A percentile compares a stretch with the other conserved stretches of the same genome.
Conservation (phyloP, 1,284 basidiomycete genomes). For the Ganoderma meredithae region DNA sequence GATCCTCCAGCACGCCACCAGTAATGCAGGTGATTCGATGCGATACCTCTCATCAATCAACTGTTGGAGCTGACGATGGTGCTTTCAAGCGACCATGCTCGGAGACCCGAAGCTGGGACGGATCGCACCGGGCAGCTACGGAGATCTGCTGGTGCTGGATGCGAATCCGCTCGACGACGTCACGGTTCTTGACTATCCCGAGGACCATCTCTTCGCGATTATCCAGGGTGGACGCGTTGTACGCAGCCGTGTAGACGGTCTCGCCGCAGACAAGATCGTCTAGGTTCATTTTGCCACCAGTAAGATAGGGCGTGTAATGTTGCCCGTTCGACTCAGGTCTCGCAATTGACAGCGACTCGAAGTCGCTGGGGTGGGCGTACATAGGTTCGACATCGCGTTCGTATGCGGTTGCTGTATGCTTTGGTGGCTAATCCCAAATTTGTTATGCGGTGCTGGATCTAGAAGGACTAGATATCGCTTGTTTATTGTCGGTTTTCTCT, state of each 20-base stretch:
- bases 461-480: too few relatives aligned
- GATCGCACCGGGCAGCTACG: conserved; percentile 41
- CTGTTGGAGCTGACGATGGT: background rate
- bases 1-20: conserved; percentile 53
- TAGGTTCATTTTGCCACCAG: background rate
- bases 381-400: too few relatives aligned
- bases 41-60: background rate
- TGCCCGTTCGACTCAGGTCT: too few relatives aligned
- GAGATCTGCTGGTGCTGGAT: conserved; percentile 52
- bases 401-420: too few relatives aligned
- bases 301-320: background rate
- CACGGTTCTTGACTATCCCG: conserved; percentile 50
- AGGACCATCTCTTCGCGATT: conserved; percentile 46
- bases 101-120: conserved; percentile 44
- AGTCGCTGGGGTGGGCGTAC: too few relatives aligned
- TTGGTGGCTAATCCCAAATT: too few relatives aligned
- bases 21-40: conserved; percentile 46
- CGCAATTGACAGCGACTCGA: background rate
- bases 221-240: conserved; percentile 48
- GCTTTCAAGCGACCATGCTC: conserved; percentile 41
- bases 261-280: background rate
- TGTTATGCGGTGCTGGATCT: too few relatives aligned
- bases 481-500: too few relatives aligned
- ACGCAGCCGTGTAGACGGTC: conserved; percentile 38
- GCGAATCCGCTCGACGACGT: conserved; percentile 55